These are phyloP conservation scores for Naegleria lovaniensis DNA, from an alignment of 208 protist species.

Conservation along the genomic window DNA sequence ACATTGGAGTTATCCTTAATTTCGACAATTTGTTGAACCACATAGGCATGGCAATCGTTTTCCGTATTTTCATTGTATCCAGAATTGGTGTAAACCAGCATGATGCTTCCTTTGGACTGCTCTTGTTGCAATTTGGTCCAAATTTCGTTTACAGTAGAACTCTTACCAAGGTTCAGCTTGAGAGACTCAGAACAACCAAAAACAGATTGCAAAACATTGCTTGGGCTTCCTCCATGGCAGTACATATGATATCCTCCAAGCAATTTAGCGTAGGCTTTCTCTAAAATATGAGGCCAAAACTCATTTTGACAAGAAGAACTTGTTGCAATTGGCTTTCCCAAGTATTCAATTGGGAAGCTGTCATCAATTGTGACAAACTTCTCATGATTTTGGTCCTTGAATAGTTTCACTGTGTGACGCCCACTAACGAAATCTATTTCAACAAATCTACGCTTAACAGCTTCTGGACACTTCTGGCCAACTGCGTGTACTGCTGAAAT, in stretches of 20 bases:
- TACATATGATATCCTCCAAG: not conserved
- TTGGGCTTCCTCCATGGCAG: not conserved
- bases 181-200: not conserved
- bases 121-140: not conserved
- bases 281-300: not conserved
- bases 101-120: not conserved
- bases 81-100: not conserved
- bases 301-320: not conserved
- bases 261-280: not conserved
- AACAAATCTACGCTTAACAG: not conserved
- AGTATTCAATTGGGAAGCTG: not conserved
- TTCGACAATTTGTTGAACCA: not conserved
- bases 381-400: not conserved
- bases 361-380: not conserved
- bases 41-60: not conserved
- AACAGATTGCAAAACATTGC: not conserved
- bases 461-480: not conserved
- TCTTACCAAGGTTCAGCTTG: not conserved
- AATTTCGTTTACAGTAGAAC: not conserved
- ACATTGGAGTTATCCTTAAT: not conserved
- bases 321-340: not conserved
- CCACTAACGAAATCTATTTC: not conserved
- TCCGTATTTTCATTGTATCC: not conserved
- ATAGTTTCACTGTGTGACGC: not conserved
- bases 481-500: not conserved